A percentile compares a stretch with the other conserved stretches of the same genome.
phyloP scores from a whole-genome alignment of 2,329 filamentous ascomycete species.

The Elsinoe necatrix region DNA sequence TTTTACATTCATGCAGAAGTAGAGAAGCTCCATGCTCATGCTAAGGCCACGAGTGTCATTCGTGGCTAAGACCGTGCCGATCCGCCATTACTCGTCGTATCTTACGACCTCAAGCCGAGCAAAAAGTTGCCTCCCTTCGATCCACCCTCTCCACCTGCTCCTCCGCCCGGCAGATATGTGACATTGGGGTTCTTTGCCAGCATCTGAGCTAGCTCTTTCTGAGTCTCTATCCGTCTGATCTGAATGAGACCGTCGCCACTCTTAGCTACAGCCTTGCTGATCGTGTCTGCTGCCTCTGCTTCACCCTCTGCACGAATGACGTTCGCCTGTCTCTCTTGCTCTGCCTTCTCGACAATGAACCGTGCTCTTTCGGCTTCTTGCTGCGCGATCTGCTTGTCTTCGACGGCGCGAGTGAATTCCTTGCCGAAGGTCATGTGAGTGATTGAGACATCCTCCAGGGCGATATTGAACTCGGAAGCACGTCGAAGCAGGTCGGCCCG shows the following conservation, averaged over 20 bases:
- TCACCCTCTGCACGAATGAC: slow-evolving; percentile 98
- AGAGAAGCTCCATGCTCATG: slow-evolving; percentile 14
- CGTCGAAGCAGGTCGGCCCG: slow-evolving; percentile 84
- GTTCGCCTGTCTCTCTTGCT: slow-evolving; percentile 97
- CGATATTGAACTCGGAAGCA: slow-evolving; percentile 96
- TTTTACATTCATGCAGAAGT: slow-evolving; percentile 14
- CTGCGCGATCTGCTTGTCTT: slow-evolving; percentile 99
- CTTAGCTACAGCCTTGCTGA: slow-evolving; percentile 88
- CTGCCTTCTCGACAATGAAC: slow-evolving; percentile 97
- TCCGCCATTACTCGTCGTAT: neutral
- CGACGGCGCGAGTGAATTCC: slow-evolving; percentile 96
- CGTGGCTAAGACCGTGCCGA: neutral
- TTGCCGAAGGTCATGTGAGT: slow-evolving; percentile 99
- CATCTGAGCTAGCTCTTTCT: slow-evolving; percentile 88
- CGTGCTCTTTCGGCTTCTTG: slow-evolving; percentile 95
- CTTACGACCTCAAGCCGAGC: slow-evolving; percentile 53
- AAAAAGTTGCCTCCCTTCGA: slow-evolving; percentile 50
- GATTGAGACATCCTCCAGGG: slow-evolving; percentile 96
- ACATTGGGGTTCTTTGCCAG: slow-evolving; percentile 88
- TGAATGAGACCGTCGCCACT: slow-evolving; percentile 85
- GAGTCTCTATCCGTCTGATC: slow-evolving; percentile 95
- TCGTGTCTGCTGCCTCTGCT: slow-evolving; percentile 91
- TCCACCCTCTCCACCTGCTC: slow-evolving; percentile 40
- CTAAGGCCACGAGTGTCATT: neutral
- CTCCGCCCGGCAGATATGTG: slow-evolving; percentile 77